phyloP scores from a whole-genome alignment of 495 filamentous ascomycete genomes.

The Hypoxylon subgilvum region DNA sequence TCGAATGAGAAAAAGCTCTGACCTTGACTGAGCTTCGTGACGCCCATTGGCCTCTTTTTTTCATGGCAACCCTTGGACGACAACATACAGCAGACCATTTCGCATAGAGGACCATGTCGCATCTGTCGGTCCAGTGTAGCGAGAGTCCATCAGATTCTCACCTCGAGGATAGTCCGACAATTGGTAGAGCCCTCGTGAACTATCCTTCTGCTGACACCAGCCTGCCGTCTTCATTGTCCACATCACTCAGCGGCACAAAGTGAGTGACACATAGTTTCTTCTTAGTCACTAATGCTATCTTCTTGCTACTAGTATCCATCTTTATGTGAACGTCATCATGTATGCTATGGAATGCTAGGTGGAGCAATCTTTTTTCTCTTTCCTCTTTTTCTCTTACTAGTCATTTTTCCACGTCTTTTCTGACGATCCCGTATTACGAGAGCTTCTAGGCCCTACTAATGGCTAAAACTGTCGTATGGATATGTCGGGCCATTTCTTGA shows the following conservation, averaged over 20 bases:
- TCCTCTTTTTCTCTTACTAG: constrained; percentile 9
- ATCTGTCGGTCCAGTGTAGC: constrained; percentile 50
- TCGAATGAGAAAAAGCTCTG: constrained; percentile 54
- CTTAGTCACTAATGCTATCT: constrained; percentile 1
- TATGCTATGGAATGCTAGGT: constrained; percentile 34
- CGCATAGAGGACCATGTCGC: constrained; percentile 51
- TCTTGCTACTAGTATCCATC: background rate
- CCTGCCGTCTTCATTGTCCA: constrained; percentile 16
- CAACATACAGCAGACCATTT: constrained; percentile 16
- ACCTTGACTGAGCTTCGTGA: constrained; percentile 39
- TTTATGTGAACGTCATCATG: background rate
- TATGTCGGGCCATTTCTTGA: constrained; percentile 23
- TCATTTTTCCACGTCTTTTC: too few relatives aligned
- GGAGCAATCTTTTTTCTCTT: constrained; percentile 8
- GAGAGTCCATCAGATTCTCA: constrained; percentile 46
- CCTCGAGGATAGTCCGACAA: constrained; percentile 36
- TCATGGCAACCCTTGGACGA: constrained; percentile 22
- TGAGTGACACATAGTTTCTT: constrained; percentile 14
- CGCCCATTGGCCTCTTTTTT: constrained; percentile 30
- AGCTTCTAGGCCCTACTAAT: constrained; percentile 16
- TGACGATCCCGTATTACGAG: background rate
- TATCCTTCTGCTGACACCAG: constrained; percentile 34
- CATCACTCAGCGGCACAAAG: constrained; percentile 19
- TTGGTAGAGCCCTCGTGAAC: constrained; percentile 41
- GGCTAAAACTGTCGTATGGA: constrained; percentile 10